Percentiles rank a stretch among this genome's conserved stretches.
These are phyloP conservation scores for Pneumocystis jirovecii DNA, from an alignment of 1,139 yeast genomes.

Conservation along the genomic window DNA sequence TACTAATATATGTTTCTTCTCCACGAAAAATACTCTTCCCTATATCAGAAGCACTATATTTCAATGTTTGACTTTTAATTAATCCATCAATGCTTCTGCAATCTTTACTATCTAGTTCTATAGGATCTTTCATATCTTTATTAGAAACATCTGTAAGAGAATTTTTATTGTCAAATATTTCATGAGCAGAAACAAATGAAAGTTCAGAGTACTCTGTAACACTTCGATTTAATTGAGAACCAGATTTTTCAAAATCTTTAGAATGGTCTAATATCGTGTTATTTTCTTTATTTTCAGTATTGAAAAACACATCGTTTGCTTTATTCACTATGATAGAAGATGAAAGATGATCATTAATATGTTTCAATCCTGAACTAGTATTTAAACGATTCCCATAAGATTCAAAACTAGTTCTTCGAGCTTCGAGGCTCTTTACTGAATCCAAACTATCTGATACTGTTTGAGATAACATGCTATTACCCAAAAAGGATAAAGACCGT, in stretches of 20 bases:
- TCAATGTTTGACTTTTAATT: background rate
- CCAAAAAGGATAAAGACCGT: background rate
- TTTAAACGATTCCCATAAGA: background rate
- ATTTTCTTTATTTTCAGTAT: background rate
- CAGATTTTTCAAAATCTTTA: background rate
- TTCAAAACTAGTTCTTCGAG: background rate
- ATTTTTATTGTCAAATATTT: background rate
- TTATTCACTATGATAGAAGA: background rate
- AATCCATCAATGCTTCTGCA: background rate
- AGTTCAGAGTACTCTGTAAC: background rate
- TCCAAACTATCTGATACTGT: background rate
- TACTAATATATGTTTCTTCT: slow-evolving; percentile 2
- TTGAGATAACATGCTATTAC: background rate
- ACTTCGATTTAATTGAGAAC: background rate
- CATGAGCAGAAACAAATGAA: background rate
- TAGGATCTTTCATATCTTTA: background rate
- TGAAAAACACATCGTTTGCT: background rate
- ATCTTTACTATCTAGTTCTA: background rate
- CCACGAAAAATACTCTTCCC: slow-evolving; percentile 3
- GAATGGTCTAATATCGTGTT: background rate
- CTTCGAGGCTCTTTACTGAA: background rate
- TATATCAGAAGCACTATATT: background rate
- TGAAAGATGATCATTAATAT: background rate
- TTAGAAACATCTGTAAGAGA: background rate
- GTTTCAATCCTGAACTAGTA: background rate